Conservation (phyloP, 768 basidiomycete genomes). For the Pisolithus tinctorius region DNA sequence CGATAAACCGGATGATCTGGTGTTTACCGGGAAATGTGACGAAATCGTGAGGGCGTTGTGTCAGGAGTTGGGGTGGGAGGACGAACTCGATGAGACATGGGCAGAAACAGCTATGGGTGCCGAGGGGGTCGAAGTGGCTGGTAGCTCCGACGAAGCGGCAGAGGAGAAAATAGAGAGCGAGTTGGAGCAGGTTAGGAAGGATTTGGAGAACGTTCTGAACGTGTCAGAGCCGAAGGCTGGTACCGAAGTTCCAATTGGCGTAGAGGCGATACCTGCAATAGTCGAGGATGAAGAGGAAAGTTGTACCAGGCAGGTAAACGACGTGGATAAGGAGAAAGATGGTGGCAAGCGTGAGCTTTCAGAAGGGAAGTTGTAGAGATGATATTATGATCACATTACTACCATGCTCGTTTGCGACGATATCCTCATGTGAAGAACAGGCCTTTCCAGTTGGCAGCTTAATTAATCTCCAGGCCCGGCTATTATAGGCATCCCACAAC, state of each 20-base stretch:
- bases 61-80: slow-evolving; percentile 67
- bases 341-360: too few species aligned
- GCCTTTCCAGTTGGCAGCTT: too few species aligned
- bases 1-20: slow-evolving; percentile 50
- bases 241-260: background rate
- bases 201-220: slow-evolving; percentile 14
- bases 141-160: slow-evolving; percentile 1
- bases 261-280: background rate
- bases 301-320: too few species aligned
- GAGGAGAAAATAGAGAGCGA: slow-evolving; percentile 13
- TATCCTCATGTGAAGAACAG: too few species aligned
- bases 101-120: slow-evolving; percentile 36
- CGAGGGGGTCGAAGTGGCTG: slow-evolving; percentile 9
- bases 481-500: too few species aligned
- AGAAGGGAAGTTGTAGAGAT: too few species aligned
- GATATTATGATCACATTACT: too few species aligned
- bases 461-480: too few species aligned
- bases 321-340: too few species aligned
- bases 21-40: slow-evolving; percentile 68
- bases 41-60: slow-evolving; percentile 55
- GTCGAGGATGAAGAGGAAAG: background rate
- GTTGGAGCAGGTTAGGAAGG: slow-evolving; percentile 20
- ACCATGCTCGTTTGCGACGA: too few species aligned
- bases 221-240: slow-evolving; percentile 8
- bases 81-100: slow-evolving; percentile 54